Base-by-base conservation (phyloP, 257 asterid species). In the Avicennia marina region DNA sequence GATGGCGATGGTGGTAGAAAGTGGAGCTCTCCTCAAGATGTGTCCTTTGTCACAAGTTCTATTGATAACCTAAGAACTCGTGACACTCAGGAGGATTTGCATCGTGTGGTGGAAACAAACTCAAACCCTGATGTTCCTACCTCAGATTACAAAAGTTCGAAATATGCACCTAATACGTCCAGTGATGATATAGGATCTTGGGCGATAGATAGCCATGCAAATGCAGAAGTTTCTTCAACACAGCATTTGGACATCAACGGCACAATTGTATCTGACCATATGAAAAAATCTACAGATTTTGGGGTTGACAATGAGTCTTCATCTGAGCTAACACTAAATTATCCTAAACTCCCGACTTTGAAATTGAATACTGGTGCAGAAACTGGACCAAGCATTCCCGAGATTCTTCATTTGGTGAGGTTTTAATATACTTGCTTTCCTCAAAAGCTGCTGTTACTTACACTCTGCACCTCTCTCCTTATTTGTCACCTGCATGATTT, bases 351-450 rank as follows among this genome's bases (percentile, higher is more conserved):
- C 34, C 67, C 96, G 62, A 63, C 74, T 63, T 64, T 71, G 76
- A 76, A 73, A 53, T 54, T 75, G 59, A 84, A 76, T 74, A 60
- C 81, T 60, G 67, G 79, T 67, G 43, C 75, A 25, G 91, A 81
- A 66, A 49, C 68, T 21, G 99, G 84, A 45, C 96, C 89, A n/a
- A 93, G 97, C 70, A 89, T 93, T 76, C 97, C 97, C 45, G 95
- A 89, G 81, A 74, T 93, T 74, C 97, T 93, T 72, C 97, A 93
- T 79, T 42, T 79, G 78, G 99, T 93, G 71, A 79, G 96, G 6
- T 11, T 5, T 36, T 7, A 5, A 36, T 2, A 2, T 3, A 5
- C 13, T 12, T 11, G 6, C 13, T 2, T 4, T 36, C 13, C 10
- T 36, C 13, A 36, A 32, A 31, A 56, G 34, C 69, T 65, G 16